Evolutionary conservation across 148 eudicot genomes (phyloP).

Genomic region (Amaranthus cruentus): DNA sequence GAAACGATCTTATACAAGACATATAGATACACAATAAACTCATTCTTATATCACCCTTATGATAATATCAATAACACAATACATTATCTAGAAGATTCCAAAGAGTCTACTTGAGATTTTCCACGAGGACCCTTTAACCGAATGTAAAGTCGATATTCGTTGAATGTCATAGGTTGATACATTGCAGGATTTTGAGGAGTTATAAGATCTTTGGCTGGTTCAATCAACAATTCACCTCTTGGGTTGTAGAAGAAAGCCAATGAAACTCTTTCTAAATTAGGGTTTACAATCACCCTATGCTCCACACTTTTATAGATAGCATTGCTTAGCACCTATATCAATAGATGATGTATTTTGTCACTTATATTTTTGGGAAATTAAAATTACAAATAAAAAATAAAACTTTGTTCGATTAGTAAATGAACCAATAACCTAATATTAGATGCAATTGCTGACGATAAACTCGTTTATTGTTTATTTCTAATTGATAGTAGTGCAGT

Average conservation of each 20-base stretch:
- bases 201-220: conserved; percentile 54
- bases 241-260: conserved; percentile 84
- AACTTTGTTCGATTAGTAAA: too few relatives aligned
- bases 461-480: too few relatives aligned
- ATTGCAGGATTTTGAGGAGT: conserved; percentile 47
- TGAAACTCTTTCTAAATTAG: conserved; percentile 58
- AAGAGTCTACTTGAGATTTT: conserved; percentile 70
- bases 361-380: background rate
- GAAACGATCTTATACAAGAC: too few relatives aligned
- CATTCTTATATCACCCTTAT: background rate
- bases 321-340: conserved; percentile 63
- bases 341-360: background rate
- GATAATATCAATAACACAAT: background rate
- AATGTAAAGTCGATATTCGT: conserved; percentile 66
- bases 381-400: too few relatives aligned
- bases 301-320: conserved; percentile 78
- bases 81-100: conserved; percentile 37
- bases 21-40: conserved; percentile 1
- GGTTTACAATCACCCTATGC: conserved; percentile 81
- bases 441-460: too few relatives aligned
- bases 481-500: too few relatives aligned
- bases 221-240: conserved; percentile 52
- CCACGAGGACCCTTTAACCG: conserved; percentile 76
- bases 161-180: conserved; percentile 63
- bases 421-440: too few relatives aligned